Evolutionary conservation across 192 early-diverging fungal species (phyloP).

Genomic region (Backusella morwellensis): DNA sequence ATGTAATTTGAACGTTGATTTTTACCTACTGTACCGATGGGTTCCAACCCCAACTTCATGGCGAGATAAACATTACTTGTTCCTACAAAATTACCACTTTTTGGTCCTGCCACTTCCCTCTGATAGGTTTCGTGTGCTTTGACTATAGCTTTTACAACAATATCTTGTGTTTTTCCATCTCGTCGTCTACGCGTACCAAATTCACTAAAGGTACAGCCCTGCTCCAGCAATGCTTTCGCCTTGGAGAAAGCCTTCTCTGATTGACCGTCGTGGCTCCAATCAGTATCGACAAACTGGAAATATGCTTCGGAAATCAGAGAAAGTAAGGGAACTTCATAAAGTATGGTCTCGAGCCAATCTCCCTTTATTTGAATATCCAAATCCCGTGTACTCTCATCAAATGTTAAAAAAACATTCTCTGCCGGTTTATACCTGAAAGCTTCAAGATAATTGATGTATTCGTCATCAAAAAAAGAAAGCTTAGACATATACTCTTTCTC

Average conservation of each 20-base stretch:
- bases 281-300: constrained; percentile 62
- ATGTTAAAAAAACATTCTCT: constrained; percentile 40
- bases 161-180: constrained; percentile 60
- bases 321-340: constrained; percentile 73
- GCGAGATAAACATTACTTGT: constrained; percentile 77
- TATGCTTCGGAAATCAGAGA: constrained; percentile 69
- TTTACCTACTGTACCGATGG: constrained; percentile 47
- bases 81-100: constrained; percentile 48
- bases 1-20: background rate
- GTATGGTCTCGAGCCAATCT: constrained; percentile 64
- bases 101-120: background rate
- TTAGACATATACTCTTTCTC: constrained; percentile 40
- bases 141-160: constrained; percentile 50
- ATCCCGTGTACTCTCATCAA: constrained; percentile 2
- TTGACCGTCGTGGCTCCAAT: constrained; percentile 68
- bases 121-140: constrained; percentile 6
- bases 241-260: constrained; percentile 50
- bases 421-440: constrained; percentile 52
- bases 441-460: constrained; percentile 59
- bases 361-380: constrained; percentile 55
- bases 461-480: constrained; percentile 55
- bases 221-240: constrained; percentile 40
- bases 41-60: constrained; percentile 28
- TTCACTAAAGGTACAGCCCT: constrained; percentile 70
- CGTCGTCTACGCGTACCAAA: constrained; percentile 76